phyloP scores from a whole-genome alignment of 345 rosid species.

The Boechera retrofracta region DNA sequence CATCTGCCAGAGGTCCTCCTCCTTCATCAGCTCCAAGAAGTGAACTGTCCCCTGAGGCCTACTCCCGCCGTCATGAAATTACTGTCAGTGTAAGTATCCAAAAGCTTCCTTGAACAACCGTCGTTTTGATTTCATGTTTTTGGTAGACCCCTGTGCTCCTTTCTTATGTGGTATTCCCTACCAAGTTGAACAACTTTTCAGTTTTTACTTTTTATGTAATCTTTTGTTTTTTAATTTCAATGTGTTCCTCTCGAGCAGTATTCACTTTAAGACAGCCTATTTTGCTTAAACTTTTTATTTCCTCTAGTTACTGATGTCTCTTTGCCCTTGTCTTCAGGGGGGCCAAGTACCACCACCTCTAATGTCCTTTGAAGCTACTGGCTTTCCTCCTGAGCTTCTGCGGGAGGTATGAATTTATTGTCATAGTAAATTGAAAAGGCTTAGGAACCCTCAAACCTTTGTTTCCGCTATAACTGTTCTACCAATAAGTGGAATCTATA shows the following conservation, averaged over 20 bases:
- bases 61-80: slow-evolving; percentile 82
- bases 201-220: neutral
- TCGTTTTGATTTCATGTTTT: neutral
- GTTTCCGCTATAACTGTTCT: neutral
- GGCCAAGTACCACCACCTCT: slow-evolving; percentile 80
- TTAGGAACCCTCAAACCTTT: neutral
- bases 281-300: neutral
- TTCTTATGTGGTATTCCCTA: neutral
- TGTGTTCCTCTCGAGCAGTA: neutral
- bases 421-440: neutral
- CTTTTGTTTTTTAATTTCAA: no score
- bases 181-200: neutral
- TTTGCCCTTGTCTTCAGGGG: slow-evolving; percentile 56
- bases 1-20: slow-evolving; percentile 50
- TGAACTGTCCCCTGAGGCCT: slow-evolving; percentile 68
- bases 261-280: neutral
- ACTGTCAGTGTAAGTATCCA: slow-evolving; percentile 68
- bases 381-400: slow-evolving; percentile 90
- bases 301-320: slow-evolving; percentile 1
- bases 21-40: slow-evolving; percentile 50
- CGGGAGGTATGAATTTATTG: slow-evolving; percentile 70
- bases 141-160: neutral
- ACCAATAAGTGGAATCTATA: neutral
- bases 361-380: slow-evolving; percentile 74
- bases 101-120: neutral